A percentile compares a stretch with the other conserved stretches of the same genome.
phyloP scores from a whole-genome alignment of 805 yeast species.

The Ogataea chonburiensis region DNA sequence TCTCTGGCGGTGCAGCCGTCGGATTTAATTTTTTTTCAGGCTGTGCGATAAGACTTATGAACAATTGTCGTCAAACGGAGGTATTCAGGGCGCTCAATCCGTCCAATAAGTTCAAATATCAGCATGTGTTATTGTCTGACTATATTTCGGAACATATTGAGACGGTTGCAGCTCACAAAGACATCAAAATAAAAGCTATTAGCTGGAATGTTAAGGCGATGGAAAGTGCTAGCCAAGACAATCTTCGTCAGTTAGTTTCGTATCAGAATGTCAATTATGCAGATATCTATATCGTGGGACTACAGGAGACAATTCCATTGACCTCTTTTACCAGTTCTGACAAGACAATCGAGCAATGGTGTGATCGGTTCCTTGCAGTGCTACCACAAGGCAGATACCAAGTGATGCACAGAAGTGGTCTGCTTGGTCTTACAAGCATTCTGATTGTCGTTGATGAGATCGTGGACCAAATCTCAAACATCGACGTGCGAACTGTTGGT shows the following conservation, averaged over 20 bases:
- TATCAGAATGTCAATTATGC: constrained; percentile 11
- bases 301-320: constrained; percentile 53
- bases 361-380: constrained; percentile 22
- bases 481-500: constrained; percentile 46
- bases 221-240: constrained; percentile 12
- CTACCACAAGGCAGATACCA: constrained; percentile 33
- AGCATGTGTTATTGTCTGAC: constrained; percentile 22
- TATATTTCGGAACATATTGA: constrained; percentile 15
- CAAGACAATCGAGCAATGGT: constrained; percentile 36
- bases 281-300: constrained; percentile 42
- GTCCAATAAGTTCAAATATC: constrained; percentile 26
- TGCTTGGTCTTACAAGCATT: constrained; percentile 52
- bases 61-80: constrained; percentile 15
- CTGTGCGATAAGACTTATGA: constrained; percentile 5
- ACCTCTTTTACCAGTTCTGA: constrained; percentile 41
- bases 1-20: constrained; percentile 7
- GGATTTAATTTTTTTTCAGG: constrained; percentile 1
- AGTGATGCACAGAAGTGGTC: constrained; percentile 44
- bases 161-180: constrained; percentile 1
- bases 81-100: constrained; percentile 27
- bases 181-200: constrained; percentile 28
- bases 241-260: constrained; percentile 19
- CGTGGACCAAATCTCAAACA: constrained; percentile 38
- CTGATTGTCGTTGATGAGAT: constrained; percentile 38
- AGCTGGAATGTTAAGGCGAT: constrained; percentile 41